Evolutionary conservation across 139 green algal species (phyloP).

Genomic region (Dunaliella primolecta): DNA sequence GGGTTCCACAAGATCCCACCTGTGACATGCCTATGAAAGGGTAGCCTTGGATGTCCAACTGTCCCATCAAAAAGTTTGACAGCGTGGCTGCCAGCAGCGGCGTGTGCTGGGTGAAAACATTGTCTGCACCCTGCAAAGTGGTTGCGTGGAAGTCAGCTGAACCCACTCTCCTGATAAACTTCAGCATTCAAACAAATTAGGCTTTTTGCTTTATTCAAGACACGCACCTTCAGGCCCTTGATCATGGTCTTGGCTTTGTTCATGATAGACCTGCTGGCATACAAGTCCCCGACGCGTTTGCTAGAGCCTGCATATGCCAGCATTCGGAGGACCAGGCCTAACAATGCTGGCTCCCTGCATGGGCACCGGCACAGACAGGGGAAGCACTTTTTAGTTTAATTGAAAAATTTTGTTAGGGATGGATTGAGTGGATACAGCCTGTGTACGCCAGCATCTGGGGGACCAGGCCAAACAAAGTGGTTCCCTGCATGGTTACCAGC

Average conservation of each 20-base stretch:
- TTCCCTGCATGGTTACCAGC: constrained; percentile 19
- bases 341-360: constrained; percentile 33
- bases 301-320: constrained; percentile 25
- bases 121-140: constrained; percentile 66
- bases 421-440: no score
- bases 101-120: constrained; percentile 96
- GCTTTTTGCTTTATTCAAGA: no score
- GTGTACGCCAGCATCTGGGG: constrained; percentile 31
- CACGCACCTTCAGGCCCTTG: constrained; percentile 52
- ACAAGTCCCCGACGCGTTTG: constrained; percentile 83
- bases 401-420: no score
- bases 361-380: neutral
- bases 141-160: neutral
- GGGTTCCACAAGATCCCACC: no score
- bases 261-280: constrained; percentile 70
- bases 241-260: constrained; percentile 69
- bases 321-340: constrained; percentile 17
- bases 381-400: no score
- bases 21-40: constrained; percentile 47
- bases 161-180: neutral
- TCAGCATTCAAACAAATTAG: no score
- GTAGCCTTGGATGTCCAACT: constrained; percentile 75
- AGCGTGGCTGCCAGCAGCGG: constrained; percentile 82
- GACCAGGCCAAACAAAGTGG: constrained; percentile 24
- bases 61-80: constrained; percentile 56